Evolutionary conservation across 2,329 filamentous ascomycete genomes (phyloP).

Genomic region (Nothopassalora personata): DNA sequence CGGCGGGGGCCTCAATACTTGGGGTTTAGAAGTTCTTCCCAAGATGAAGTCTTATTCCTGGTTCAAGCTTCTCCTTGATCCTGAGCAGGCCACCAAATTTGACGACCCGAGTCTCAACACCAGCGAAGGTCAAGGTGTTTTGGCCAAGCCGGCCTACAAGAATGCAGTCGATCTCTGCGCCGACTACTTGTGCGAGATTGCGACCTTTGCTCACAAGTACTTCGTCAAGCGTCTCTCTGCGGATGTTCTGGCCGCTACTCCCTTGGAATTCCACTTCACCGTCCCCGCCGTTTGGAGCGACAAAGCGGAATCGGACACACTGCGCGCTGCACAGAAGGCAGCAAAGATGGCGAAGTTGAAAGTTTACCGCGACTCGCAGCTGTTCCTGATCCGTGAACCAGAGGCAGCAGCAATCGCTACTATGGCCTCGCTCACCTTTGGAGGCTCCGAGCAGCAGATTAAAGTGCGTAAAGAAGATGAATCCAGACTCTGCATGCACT

Average conservation of each 20-base stretch:
- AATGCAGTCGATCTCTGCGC: conserved; percentile 9
- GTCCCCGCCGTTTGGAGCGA: conserved; percentile 78
- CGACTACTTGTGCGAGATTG: conserved; percentile 9
- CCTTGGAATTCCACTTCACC: conserved; percentile 70
- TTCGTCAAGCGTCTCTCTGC: background rate
- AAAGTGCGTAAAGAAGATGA: background rate
- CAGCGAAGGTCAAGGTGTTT: conserved; percentile 8
- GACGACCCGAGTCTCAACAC: conserved; percentile 7
- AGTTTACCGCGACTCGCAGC: conserved; percentile 11
- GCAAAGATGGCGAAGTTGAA: conserved; percentile 68
- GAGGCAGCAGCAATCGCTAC: conserved; percentile 62
- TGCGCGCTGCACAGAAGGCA: conserved; percentile 66
- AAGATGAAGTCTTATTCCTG: conserved; percentile 6
- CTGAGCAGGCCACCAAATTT: conserved; percentile 1
- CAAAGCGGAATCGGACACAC: conserved; percentile 69
- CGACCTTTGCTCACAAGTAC: background rate
- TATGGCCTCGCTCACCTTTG: background rate
- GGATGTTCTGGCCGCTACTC: conserved; percentile 46
- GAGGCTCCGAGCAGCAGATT: conserved; percentile 2
- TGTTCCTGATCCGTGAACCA: conserved; percentile 64
- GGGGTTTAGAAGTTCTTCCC: conserved; percentile 8
- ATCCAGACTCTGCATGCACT: background rate
- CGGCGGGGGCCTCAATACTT: background rate
- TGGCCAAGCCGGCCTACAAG: conserved; percentile 1
- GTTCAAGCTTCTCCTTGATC: conserved; percentile 13